phyloP scores from a whole-genome alignment of 352 stramenopile species.

The Pythium chondricola region DNA sequence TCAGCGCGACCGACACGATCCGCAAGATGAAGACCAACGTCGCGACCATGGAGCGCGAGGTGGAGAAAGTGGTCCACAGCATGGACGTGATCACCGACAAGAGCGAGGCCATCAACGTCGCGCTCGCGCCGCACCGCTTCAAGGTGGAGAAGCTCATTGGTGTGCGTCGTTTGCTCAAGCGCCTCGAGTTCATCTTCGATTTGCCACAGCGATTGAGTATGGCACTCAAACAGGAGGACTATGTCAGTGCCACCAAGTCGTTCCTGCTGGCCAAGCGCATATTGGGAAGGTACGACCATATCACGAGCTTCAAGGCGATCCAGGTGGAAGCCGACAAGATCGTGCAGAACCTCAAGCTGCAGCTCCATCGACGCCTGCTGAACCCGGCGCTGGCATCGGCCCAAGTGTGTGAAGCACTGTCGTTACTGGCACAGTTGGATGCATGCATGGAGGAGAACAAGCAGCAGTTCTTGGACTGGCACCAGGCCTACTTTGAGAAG shows the following conservation, averaged over 20 bases:
- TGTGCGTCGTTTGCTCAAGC: conserved; percentile 92
- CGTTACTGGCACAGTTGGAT: conserved; percentile 56
- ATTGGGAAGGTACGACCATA: conserved; percentile 82
- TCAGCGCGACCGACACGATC: conserved; percentile 98
- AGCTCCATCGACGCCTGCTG: conserved; percentile 51
- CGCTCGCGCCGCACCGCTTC: conserved; percentile 73
- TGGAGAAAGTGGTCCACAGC: conserved; percentile 77
- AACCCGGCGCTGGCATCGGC: conserved; percentile 37
- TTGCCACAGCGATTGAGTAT: conserved; percentile 86
- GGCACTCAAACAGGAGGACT: conserved; percentile 85
- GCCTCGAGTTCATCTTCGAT: conserved; percentile 97
- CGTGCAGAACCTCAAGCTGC: conserved; percentile 63
- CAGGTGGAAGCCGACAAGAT: conserved; percentile 83
- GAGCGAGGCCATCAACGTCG: conserved; percentile 85
- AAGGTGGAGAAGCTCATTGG: conserved; percentile 97
- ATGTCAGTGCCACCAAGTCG: conserved; percentile 83
- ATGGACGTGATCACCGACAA: conserved; percentile 87
- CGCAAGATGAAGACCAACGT: conserved; percentile 94
- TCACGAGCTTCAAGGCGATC: conserved; percentile 88
- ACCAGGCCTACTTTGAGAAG: conserved; percentile 65
- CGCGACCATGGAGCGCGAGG: conserved; percentile 87
- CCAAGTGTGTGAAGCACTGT: conserved; percentile 64
- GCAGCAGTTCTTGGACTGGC: conserved; percentile 82
- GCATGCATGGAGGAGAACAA: conserved; percentile 70
- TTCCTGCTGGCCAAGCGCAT: conserved; percentile 84